Conservation (phyloP, 2,329 filamentous ascomycete genomes). For the Fusarium tjaetaba region DNA sequence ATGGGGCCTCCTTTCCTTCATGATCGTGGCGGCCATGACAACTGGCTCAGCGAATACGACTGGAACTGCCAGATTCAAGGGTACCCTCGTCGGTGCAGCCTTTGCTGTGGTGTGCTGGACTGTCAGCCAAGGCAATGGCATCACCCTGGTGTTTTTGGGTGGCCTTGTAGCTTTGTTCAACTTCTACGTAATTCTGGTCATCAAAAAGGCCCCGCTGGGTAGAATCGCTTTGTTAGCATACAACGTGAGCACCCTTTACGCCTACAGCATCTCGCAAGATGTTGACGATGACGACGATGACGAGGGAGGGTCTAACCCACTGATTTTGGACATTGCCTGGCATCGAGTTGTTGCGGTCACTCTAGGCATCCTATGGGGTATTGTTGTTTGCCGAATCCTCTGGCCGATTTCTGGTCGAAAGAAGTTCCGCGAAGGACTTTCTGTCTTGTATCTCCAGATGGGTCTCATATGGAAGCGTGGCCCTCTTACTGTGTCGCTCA, state of each 20-base stretch:
- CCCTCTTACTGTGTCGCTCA: slow-evolving; percentile 78
- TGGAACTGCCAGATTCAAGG: slow-evolving; percentile 84
- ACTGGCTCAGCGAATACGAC: slow-evolving; percentile 96
- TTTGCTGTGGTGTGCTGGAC: slow-evolving; percentile 84
- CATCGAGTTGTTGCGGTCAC: slow-evolving; percentile 90
- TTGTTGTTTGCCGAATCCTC: slow-evolving; percentile 87
- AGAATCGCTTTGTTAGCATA: slow-evolving; percentile 95
- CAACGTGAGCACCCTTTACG: slow-evolving; percentile 93
- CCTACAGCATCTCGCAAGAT: slow-evolving; percentile 85
- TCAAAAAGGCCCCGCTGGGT: slow-evolving; percentile 87
- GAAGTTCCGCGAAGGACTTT: slow-evolving; percentile 89
- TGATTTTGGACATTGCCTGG: slow-evolving; percentile 87
- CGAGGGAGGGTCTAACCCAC: slow-evolving; percentile 83
- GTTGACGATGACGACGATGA: slow-evolving; percentile 87
- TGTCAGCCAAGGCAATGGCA: slow-evolving; percentile 76
- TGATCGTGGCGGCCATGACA: slow-evolving; percentile 98
- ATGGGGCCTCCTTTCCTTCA: slow-evolving; percentile 96
- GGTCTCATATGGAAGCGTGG: slow-evolving; percentile 96
- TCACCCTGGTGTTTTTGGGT: slow-evolving; percentile 81
- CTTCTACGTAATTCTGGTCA: slow-evolving; percentile 88
- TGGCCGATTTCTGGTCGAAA: slow-evolving; percentile 92
- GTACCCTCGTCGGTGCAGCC: slow-evolving; percentile 82
- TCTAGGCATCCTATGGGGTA: slow-evolving; percentile 88
- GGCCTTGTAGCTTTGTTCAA: slow-evolving; percentile 83
- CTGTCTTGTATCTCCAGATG: slow-evolving; percentile 93